Conservation (phyloP, 352 stramenopile genomes). For the Aphanomyces euteiches region DNA sequence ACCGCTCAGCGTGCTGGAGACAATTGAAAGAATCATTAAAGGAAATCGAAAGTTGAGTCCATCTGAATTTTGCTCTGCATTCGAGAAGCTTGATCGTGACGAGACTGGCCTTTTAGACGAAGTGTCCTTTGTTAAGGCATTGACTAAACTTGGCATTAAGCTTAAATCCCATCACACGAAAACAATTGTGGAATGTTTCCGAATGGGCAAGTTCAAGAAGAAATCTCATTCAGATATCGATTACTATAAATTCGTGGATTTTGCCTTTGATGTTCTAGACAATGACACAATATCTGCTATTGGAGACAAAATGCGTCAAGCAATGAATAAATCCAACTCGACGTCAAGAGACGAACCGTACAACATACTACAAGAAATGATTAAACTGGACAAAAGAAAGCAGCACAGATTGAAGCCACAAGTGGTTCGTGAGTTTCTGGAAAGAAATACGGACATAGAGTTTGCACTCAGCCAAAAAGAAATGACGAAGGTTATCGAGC, state of each 20-base stretch:
- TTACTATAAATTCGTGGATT: slow-evolving; percentile 60
- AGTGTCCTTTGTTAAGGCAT: slow-evolving; percentile 2
- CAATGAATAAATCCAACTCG: slow-evolving; percentile 51
- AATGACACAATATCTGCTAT: slow-evolving; percentile 58
- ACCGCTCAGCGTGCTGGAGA: neutral
- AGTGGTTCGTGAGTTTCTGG: slow-evolving; percentile 37
- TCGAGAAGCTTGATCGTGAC: slow-evolving; percentile 8
- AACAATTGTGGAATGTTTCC: slow-evolving; percentile 4
- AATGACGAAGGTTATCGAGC: neutral
- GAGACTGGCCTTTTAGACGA: slow-evolving; percentile 5
- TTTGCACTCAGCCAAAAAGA: slow-evolving; percentile 13
- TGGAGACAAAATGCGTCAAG: slow-evolving; percentile 42
- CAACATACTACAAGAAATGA: slow-evolving; percentile 42
- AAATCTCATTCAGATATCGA: slow-evolving; percentile 36
- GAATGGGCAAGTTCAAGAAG: slow-evolving; percentile 5
- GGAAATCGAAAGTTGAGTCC: slow-evolving; percentile 18
- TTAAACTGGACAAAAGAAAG: slow-evolving; percentile 59
- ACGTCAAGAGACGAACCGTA: slow-evolving; percentile 41
- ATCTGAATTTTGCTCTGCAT: neutral
- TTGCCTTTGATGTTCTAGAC: slow-evolving; percentile 61
- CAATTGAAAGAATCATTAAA: neutral
- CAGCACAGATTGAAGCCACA: slow-evolving; percentile 49
- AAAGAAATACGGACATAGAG: slow-evolving; percentile 6
- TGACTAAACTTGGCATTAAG: slow-evolving; percentile 14
- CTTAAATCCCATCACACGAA: slow-evolving; percentile 21